Percentiles rank a stretch among this genome's conserved stretches.
These are phyloP conservation scores for Phytophthora ohioensis DNA, from an alignment of 352 stramenopile genomes.

Conservation along the genomic window DNA sequence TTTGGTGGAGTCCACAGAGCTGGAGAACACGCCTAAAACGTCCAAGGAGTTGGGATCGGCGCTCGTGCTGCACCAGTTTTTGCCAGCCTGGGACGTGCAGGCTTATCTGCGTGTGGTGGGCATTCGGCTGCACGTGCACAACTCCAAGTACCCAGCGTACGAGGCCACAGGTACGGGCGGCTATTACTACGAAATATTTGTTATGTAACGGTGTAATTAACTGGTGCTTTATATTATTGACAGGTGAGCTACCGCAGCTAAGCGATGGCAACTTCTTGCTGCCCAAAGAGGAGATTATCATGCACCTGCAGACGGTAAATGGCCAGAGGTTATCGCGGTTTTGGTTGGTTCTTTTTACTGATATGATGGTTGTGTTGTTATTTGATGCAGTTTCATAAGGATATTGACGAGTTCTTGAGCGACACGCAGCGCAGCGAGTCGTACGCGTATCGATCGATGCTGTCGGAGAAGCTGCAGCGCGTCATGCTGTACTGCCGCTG, in stretches of 20 bases:
- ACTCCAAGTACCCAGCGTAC: conserved; percentile 85
- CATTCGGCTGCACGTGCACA: conserved; percentile 84
- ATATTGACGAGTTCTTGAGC: conserved; percentile 79
- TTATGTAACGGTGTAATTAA: not conserved
- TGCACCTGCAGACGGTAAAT: conserved; percentile 85
- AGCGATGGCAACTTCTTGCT: conserved; percentile 90
- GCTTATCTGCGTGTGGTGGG: conserved; percentile 84
- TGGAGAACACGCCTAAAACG: conserved; percentile 72
- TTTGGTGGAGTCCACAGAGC: conserved; percentile 53
- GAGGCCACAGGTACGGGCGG: conserved; percentile 70
- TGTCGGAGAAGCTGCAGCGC: conserved; percentile 85
- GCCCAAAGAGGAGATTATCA: conserved; percentile 85
- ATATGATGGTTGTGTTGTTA: not conserved
- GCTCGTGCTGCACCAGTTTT: conserved; percentile 86
- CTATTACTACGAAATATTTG: not conserved
- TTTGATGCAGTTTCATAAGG: conserved; percentile 69
- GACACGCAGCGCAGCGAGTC: conserved; percentile 82
- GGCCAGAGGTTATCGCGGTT: not conserved
- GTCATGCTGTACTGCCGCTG: conserved; percentile 87
- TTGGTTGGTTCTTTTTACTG: not conserved
- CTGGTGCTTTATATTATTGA: conserved; percentile 17
- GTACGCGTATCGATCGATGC: conserved; percentile 83
- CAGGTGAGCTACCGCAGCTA: conserved; percentile 81
- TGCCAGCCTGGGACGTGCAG: conserved; percentile 86
- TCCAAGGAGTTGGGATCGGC: conserved; percentile 73